phyloP scores from a whole-genome alignment of 768 basidiomycete genomes.

The Leccinum pellstonianum region DNA sequence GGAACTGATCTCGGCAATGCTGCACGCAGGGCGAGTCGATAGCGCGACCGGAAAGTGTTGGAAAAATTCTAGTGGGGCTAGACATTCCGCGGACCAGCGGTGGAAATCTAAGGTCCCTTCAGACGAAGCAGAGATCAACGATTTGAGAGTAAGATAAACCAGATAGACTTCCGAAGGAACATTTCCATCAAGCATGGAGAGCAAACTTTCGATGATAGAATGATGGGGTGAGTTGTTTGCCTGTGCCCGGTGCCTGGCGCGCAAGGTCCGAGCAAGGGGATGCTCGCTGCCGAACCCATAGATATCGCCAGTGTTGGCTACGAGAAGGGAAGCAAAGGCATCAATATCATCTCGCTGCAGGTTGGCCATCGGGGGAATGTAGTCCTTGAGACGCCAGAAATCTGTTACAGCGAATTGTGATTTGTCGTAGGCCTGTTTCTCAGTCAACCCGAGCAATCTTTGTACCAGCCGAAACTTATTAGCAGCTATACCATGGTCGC shows the following conservation, averaged over 20 bases:
- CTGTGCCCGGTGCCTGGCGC: slow-evolving; percentile 34
- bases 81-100: slow-evolving; percentile 41
- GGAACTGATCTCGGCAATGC: slow-evolving; percentile 38
- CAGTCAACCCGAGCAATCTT: slow-evolving; percentile 52
- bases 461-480: slow-evolving; percentile 79
- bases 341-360: slow-evolving; percentile 68
- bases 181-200: slow-evolving; percentile 57
- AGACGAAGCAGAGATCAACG: slow-evolving; percentile 43
- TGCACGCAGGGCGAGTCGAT: slow-evolving; percentile 30
- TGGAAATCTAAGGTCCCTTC: slow-evolving; percentile 29
- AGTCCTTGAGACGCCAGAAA: slow-evolving; percentile 85
- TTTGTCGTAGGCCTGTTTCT: slow-evolving; percentile 37
- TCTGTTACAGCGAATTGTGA: slow-evolving; percentile 54
- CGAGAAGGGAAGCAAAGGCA: slow-evolving; percentile 68
- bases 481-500: slow-evolving; percentile 57
- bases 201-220: slow-evolving; percentile 51
- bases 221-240: slow-evolving; percentile 40
- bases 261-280: slow-evolving; percentile 41
- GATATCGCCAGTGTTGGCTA: slow-evolving; percentile 57
- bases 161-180: slow-evolving; percentile 48
- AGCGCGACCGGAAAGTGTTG: slow-evolving; percentile 43
- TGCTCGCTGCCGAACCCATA: slow-evolving; percentile 58
- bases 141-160: slow-evolving; percentile 67
- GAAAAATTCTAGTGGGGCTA: slow-evolving; percentile 48
- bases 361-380: slow-evolving; percentile 54